These are phyloP conservation scores for Fraxinus cuspidata DNA, from an alignment of 257 asterid species.

Conservation along the genomic window DNA sequence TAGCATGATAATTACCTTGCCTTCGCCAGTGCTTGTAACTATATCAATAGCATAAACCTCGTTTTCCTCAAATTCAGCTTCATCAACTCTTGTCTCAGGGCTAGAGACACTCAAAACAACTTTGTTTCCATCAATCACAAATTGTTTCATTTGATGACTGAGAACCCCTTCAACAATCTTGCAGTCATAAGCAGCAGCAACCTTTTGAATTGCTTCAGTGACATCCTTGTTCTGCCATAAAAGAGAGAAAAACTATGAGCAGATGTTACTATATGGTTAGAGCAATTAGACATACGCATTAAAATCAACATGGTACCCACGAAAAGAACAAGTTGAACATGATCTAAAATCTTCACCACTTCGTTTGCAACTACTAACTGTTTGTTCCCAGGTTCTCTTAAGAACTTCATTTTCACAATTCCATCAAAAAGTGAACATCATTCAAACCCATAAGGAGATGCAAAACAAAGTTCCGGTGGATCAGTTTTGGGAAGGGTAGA, in stretches of 20 bases:
- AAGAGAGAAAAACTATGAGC: not conserved
- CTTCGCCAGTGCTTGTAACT: conserved; percentile 93
- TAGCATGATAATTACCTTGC: conserved; percentile 55
- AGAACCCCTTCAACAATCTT: conserved; percentile 92
- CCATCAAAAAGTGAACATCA: not conserved
- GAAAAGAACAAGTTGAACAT: not conserved
- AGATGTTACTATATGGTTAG: not conserved
- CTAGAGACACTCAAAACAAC: conserved; percentile 69
- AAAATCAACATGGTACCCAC: conserved; percentile 8
- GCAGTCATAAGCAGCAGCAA: conserved; percentile 94
- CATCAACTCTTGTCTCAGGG: conserved; percentile 88
- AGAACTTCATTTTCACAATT: not conserved
- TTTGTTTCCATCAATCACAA: conserved; percentile 94
- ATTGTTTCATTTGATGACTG: conserved; percentile 93
- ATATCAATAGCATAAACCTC: conserved; percentile 85
- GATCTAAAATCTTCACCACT: not conserved
- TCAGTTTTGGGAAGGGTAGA: not conserved
- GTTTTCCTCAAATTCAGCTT: conserved; percentile 89
- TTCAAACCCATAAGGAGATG: too few relatives aligned
- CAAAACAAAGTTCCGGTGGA: not conserved
- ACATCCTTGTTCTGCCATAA: conserved; percentile 72
- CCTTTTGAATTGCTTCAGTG: conserved; percentile 77
- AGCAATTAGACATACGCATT: not conserved
- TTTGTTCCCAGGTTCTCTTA: not conserved
- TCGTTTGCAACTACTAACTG: not conserved